phyloP scores from a whole-genome alignment of 345 rosid species.

The Gossypium bickii region DNA sequence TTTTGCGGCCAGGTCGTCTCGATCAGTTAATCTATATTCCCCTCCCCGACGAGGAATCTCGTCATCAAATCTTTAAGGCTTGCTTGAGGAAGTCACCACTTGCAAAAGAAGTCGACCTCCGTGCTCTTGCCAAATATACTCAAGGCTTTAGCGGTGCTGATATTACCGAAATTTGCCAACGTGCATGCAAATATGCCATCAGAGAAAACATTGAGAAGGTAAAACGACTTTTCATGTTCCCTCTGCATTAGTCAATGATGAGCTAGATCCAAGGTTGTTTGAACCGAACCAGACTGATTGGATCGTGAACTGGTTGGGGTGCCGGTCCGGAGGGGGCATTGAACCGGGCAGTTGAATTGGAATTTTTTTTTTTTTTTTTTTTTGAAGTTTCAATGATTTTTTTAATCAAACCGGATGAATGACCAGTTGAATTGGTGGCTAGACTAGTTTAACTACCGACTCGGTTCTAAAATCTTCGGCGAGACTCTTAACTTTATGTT shows the following conservation, averaged over 20 bases:
- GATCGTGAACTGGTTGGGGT: too few relatives aligned
- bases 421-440: too few relatives aligned
- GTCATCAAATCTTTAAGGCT: slow-evolving; percentile 72
- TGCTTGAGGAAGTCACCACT: slow-evolving; percentile 88
- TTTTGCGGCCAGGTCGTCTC: slow-evolving; percentile 88
- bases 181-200: slow-evolving; percentile 87
- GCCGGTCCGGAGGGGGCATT: too few relatives aligned
- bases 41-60: slow-evolving; percentile 92
- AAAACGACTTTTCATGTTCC: neutral
- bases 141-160: slow-evolving; percentile 97
- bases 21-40: slow-evolving; percentile 95
- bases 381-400: neutral
- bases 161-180: slow-evolving; percentile 93
- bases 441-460: too few relatives aligned
- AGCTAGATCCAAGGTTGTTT: too few relatives aligned
- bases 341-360: too few relatives aligned
- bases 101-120: slow-evolving; percentile 78
- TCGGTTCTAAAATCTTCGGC: too few relatives aligned
- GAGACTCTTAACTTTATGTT: too few relatives aligned
- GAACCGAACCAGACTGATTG: too few relatives aligned
- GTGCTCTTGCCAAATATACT: slow-evolving; percentile 84
- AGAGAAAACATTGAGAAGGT: slow-evolving; percentile 95
- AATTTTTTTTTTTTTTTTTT: neutral
- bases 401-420: too few relatives aligned
- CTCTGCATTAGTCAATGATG: neutral